A percentile compares a stretch with the other conserved stretches of the same genome.
These are phyloP conservation scores for Dendrobium officinale DNA, from an alignment of 106 monocot genomes.

Conservation along the genomic window DNA sequence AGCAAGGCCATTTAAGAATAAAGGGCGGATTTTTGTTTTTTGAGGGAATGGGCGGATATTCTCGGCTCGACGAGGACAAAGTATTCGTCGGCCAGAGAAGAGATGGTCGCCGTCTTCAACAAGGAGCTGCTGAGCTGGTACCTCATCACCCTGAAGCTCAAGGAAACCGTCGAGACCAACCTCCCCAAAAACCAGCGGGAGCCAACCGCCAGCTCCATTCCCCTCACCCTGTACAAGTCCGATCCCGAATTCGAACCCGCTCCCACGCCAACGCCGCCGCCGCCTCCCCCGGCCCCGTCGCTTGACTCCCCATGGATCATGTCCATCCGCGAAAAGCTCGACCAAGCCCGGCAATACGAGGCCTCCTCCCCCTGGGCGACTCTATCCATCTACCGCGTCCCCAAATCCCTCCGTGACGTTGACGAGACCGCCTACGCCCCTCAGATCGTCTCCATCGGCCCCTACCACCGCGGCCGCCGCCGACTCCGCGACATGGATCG, in stretches of 20 bases:
- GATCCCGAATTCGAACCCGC: slow-evolving; percentile 8
- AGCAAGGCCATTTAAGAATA: too few relatives aligned
- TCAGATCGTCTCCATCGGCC: slow-evolving; percentile 50
- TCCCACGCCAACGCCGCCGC: not conserved
- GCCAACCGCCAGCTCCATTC: not conserved
- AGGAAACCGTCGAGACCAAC: slow-evolving; percentile 41
- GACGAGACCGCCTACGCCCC: slow-evolving; percentile 24
- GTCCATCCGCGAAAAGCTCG: slow-evolving; percentile 38
- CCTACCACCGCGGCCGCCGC: slow-evolving; percentile 47
- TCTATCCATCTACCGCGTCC: too few relatives aligned
- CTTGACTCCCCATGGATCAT: slow-evolving; percentile 41
- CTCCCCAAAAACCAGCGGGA: slow-evolving; percentile 29
- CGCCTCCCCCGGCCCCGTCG: not conserved
- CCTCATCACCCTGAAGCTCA: slow-evolving; percentile 76
- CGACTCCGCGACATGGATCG: slow-evolving; percentile 54
- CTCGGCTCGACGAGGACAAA: too few relatives aligned
- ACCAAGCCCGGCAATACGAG: slow-evolving; percentile 39
- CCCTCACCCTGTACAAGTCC: not conserved
- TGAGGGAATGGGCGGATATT: too few relatives aligned
- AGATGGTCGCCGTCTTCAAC: slow-evolving; percentile 84
- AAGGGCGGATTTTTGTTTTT: too few relatives aligned
- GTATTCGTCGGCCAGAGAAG: not conserved
- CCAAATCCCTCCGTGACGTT: too few relatives aligned
- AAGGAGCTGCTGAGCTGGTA: slow-evolving; percentile 78
- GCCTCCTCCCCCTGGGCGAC: not conserved